Evolutionary conservation across 192 early-diverging fungal species (phyloP).

Genomic region (Entomortierella lignicola): DNA sequence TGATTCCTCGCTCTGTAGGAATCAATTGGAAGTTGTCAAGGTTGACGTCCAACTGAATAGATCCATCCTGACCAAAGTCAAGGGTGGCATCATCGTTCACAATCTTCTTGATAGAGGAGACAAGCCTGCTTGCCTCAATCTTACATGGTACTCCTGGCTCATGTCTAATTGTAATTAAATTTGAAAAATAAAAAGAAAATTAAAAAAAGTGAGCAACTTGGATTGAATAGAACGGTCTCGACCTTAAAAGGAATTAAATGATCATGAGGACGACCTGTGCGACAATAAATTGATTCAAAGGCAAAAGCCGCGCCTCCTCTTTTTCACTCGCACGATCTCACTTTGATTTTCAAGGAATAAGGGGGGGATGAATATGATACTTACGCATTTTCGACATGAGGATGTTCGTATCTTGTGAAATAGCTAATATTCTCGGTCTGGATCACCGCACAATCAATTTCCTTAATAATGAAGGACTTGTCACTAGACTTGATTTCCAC

Average conservation of each 20-base stretch:
- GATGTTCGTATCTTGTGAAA: conserved; percentile 20
- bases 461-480: conserved; percentile 41
- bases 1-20: conserved; percentile 30
- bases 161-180: neutral
- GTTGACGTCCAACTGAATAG: conserved; percentile 27
- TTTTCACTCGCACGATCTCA: too few species aligned
- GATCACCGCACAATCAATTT: conserved; percentile 37
- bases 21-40: conserved; percentile 46
- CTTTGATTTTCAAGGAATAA: too few species aligned
- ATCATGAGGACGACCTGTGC: conserved; percentile 5
- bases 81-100: conserved; percentile 30
- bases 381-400: conserved; percentile 41
- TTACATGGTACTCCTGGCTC: conserved; percentile 31
- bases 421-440: conserved; percentile 45
- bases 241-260: conserved; percentile 1
- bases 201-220: neutral
- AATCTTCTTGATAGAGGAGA: conserved; percentile 28
- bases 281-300: too few species aligned
- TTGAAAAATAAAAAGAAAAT: neutral
- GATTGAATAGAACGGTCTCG: neutral
- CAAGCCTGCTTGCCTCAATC: conserved; percentile 19
- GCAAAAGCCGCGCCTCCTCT: too few species aligned
- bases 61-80: conserved; percentile 36
- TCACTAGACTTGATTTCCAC: conserved; percentile 39
- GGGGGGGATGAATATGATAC: too few species aligned